Evolutionary conservation across 306 rosid species (phyloP).

Genomic region (Senna siamea): DNA sequence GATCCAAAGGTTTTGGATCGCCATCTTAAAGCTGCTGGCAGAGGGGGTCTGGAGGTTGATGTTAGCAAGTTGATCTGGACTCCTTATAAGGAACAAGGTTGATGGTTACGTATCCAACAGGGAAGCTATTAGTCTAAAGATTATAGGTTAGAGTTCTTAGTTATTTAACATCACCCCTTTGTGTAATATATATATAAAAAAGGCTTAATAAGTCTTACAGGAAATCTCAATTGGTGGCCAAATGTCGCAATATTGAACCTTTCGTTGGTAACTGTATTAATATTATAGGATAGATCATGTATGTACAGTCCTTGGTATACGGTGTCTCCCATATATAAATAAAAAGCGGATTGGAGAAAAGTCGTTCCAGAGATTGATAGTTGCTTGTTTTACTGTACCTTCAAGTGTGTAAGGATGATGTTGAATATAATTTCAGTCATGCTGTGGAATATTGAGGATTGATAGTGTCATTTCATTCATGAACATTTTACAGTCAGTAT

Average conservation of each 20-base stretch:
- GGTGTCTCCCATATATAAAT: too few relatives aligned
- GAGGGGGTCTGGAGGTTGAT: conserved; percentile 68
- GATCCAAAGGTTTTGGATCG: conserved; percentile 77
- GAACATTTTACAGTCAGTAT: not conserved
- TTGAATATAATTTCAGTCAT: not conserved
- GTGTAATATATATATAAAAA: not conserved
- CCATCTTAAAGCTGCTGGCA: conserved; percentile 68
- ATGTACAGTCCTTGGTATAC: not conserved
- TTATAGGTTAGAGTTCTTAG: not conserved
- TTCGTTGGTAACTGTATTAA: not conserved
- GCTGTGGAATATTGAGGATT: not conserved
- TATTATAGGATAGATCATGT: not conserved
- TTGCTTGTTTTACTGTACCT: not conserved
- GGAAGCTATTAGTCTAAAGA: not conserved
- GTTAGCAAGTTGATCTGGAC: conserved; percentile 72
- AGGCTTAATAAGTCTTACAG: not conserved
- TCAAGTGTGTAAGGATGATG: not conserved
- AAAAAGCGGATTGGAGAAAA: not conserved
- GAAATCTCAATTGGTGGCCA: not conserved
- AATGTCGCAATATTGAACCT: not conserved
- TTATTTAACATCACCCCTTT: not conserved
- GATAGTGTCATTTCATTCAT: not conserved
- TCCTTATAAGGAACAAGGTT: conserved; percentile 70
- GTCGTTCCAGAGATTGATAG: not conserved
- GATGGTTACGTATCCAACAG: conserved; percentile 2